phyloP scores from a whole-genome alignment of 306 rosid species.

The Castanopsis chinensis region DNA sequence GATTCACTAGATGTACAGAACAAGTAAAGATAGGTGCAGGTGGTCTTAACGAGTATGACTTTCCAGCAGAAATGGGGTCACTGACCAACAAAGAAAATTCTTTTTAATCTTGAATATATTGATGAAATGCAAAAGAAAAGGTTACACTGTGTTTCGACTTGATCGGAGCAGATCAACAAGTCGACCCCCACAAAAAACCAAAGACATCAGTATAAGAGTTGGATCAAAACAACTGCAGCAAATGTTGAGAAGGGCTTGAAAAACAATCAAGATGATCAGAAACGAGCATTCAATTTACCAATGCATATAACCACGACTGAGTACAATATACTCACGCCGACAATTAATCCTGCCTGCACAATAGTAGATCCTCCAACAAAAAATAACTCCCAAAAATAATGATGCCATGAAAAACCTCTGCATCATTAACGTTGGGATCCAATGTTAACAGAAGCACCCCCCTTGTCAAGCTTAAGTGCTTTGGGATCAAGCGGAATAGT shows the following conservation, averaged over 20 bases:
- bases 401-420: not conserved
- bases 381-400: not conserved
- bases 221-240: constrained; percentile 19
- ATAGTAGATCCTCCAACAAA: constrained; percentile 4
- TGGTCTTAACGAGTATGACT: no score
- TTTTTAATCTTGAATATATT: not conserved
- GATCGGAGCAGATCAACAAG: not conserved
- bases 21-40: no score
- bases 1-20: no score
- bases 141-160: constrained; percentile 12
- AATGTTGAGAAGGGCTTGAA: constrained; percentile 8
- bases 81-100: not conserved
- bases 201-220: constrained; percentile 7
- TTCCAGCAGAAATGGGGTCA: not conserved
- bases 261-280: not conserved
- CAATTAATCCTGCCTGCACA: constrained; percentile 4
- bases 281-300: constrained; percentile 5
- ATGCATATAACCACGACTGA: constrained; percentile 3
- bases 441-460: constrained; percentile 31
- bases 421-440: constrained; percentile 30
- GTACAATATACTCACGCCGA: constrained; percentile 3
- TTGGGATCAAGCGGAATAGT: constrained; percentile 69
- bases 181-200: not conserved
- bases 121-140: not conserved
- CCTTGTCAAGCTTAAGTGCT: constrained; percentile 45